Percentiles rank a stretch among this genome's conserved stretches.
Conservation (phyloP, 495 filamentous ascomycete genomes). For the Penicillium roqueforti region DNA sequence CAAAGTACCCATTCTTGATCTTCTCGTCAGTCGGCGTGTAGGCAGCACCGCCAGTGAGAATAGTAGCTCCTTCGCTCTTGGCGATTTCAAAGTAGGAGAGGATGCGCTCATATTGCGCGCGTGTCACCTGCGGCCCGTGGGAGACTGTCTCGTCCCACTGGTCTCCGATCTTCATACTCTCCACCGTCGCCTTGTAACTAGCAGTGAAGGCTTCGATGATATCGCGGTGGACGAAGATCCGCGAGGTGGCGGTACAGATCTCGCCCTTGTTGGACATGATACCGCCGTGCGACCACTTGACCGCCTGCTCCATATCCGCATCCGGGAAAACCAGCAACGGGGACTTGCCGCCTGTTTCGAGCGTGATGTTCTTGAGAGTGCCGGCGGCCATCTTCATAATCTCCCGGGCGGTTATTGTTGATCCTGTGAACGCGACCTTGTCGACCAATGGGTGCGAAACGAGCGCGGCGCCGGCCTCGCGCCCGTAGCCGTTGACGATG, state of each 20-base stretch:
- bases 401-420: slow-evolving; percentile 70
- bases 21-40: slow-evolving; percentile 49
- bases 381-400: slow-evolving; percentile 86
- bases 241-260: slow-evolving; percentile 85
- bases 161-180: slow-evolving; percentile 68
- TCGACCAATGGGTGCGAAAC: slow-evolving; percentile 71
- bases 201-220: slow-evolving; percentile 72
- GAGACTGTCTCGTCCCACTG: slow-evolving; percentile 73
- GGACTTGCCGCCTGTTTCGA: slow-evolving; percentile 89
- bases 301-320: slow-evolving; percentile 79
- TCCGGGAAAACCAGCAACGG: slow-evolving; percentile 84
- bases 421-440: slow-evolving; percentile 91
- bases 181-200: slow-evolving; percentile 64
- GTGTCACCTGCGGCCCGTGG: slow-evolving; percentile 89
- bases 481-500: slow-evolving; percentile 78
- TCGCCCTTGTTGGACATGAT: slow-evolving; percentile 78
- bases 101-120: slow-evolving; percentile 76
- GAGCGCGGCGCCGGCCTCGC: slow-evolving; percentile 71
- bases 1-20: slow-evolving; percentile 57
- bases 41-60: slow-evolving; percentile 69
- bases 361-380: slow-evolving; percentile 88
- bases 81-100: slow-evolving; percentile 73
- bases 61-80: slow-evolving; percentile 74
- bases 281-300: slow-evolving; percentile 80
- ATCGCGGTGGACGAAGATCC: slow-evolving; percentile 75